A percentile compares a stretch with the other conserved stretches of the same genome.
These are phyloP conservation scores for Chlamydomonas sphaeroides DNA, from an alignment of 139 green algal genomes.

Conservation along the genomic window DNA sequence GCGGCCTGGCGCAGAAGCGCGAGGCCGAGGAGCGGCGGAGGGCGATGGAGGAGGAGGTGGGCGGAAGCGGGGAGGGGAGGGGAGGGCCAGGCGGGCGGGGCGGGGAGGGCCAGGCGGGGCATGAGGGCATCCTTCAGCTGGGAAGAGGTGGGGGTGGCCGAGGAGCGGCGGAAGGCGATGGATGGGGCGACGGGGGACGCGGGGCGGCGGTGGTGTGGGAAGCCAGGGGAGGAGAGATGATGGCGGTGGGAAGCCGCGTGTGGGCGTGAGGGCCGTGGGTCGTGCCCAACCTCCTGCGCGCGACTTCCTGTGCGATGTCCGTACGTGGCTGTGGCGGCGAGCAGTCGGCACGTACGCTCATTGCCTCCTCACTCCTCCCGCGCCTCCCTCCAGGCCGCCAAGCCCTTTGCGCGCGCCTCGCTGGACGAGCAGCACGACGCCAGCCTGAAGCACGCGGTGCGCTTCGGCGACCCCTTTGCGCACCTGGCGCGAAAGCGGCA, in stretches of 20 bases:
- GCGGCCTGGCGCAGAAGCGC: constrained; percentile 75
- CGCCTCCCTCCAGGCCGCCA: constrained; percentile 45
- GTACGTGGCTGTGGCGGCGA: too few relatives aligned
- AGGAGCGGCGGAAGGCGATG: constrained; percentile 50
- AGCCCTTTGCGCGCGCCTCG: constrained; percentile 73
- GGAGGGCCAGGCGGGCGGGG: too few relatives aligned
- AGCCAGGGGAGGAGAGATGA: too few relatives aligned
- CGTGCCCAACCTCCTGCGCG: too few relatives aligned
- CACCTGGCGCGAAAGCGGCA: constrained; percentile 68
- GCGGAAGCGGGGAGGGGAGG: not conserved
- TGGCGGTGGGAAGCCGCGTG: too few relatives aligned
- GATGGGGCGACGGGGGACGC: constrained; percentile 46
- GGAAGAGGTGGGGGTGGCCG: constrained; percentile 63
- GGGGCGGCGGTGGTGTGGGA: not conserved
- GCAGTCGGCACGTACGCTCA: too few relatives aligned
- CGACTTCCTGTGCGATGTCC: too few relatives aligned
- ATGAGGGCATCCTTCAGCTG: too few relatives aligned
- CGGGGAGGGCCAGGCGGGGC: too few relatives aligned
- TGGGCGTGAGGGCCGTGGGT: too few relatives aligned
- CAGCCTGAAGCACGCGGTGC: constrained; percentile 53
- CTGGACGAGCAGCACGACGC: constrained; percentile 58
- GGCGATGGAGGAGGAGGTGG: constrained; percentile 61
- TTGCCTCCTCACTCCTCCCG: not conserved
- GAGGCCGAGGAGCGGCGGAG: constrained; percentile 51
- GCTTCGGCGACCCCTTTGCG: constrained; percentile 94